phyloP scores from a whole-genome alignment of 2,329 filamentous ascomycete species.

The Fusarium setosum region DNA sequence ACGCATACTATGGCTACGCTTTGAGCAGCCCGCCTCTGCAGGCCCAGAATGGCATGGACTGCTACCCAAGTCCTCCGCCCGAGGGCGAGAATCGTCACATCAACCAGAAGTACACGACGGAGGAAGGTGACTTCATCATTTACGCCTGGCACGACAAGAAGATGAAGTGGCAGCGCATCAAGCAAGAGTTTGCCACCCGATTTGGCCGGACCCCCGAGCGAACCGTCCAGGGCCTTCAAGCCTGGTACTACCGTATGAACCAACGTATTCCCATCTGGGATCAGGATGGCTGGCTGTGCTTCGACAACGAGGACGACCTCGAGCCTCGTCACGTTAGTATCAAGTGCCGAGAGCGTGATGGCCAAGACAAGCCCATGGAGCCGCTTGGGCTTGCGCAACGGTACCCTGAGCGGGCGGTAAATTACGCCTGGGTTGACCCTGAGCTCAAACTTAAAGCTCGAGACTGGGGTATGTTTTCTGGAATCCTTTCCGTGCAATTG shows the following conservation, averaged over 20 bases:
- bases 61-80: constrained; percentile 50
- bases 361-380: constrained; percentile 50
- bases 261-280: constrained; percentile 54
- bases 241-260: constrained; percentile 58
- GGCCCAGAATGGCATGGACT: constrained; percentile 36
- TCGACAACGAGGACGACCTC: constrained; percentile 52
- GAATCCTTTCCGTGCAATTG: not conserved
- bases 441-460: constrained; percentile 52
- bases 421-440: constrained; percentile 57
- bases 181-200: constrained; percentile 52
- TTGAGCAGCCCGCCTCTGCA: constrained; percentile 40
- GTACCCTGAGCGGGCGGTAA: constrained; percentile 60
- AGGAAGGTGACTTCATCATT: constrained; percentile 57
- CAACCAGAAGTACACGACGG: constrained; percentile 57
- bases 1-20: constrained; percentile 37
- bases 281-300: constrained; percentile 53
- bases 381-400: constrained; percentile 53
- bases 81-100: constrained; percentile 53
- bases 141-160: constrained; percentile 58
- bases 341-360: constrained; percentile 54
- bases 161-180: constrained; percentile 55
- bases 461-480: constrained; percentile 54
- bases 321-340: constrained; percentile 52
- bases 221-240: constrained; percentile 55
- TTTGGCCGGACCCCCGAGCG: constrained; percentile 52